phyloP scores from a whole-genome alignment of 495 filamentous ascomycete genomes.

The Trichoderma asperelloides region DNA sequence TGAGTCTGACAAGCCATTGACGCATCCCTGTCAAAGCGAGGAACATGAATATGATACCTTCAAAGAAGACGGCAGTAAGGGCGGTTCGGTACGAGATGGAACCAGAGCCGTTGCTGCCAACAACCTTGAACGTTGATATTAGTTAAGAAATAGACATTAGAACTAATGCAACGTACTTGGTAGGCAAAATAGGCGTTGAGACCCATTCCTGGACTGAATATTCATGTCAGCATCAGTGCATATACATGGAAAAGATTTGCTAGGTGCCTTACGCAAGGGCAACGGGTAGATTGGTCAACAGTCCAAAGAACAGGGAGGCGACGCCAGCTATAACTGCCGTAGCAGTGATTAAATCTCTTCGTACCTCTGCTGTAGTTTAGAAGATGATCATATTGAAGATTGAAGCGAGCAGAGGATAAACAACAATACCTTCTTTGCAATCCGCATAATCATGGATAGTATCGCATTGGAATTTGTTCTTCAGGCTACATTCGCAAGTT shows the following conservation, averaged over 20 bases:
- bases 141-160: not conserved
- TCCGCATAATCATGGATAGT: constrained; percentile 47
- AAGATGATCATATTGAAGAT: not conserved
- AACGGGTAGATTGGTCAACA: constrained; percentile 47
- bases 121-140: constrained; percentile 43
- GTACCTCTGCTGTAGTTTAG: constrained; percentile 38
- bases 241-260: not conserved
- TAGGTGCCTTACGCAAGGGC: constrained; percentile 49
- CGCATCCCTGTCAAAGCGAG: constrained; percentile 70
- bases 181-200: constrained; percentile 69
- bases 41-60: constrained; percentile 53
- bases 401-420: too few species aligned
- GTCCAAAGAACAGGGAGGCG: constrained; percentile 40
- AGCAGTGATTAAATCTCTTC: constrained; percentile 68
- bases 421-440: constrained; percentile 37
- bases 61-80: constrained; percentile 64
- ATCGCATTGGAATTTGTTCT: constrained; percentile 40
- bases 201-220: constrained; percentile 62
- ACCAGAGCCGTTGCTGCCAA: constrained; percentile 56
- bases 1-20: constrained; percentile 74
- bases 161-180: not conserved
- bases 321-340: constrained; percentile 62
- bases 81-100: constrained; percentile 56
- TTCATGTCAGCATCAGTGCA: constrained; percentile 13
- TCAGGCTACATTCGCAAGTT: constrained; percentile 55